Evolutionary conservation across 768 basidiomycete genomes (phyloP), one percentile per base, ranked within the genome.

Genomic region (Collybia sordida): DNA sequence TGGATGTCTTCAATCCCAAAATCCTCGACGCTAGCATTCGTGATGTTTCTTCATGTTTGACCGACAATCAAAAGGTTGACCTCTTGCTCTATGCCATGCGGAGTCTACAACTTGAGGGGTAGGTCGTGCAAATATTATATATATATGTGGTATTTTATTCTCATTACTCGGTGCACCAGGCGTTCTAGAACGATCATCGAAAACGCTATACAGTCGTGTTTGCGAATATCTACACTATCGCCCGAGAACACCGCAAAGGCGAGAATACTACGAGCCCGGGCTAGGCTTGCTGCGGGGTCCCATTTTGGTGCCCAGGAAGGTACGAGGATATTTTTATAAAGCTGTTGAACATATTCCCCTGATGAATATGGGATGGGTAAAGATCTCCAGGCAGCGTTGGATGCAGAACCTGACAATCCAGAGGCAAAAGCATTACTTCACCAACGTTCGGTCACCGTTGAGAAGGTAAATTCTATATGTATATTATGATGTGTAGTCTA

Each of bases 51-150:
- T 69, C 71, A 6, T 76, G 74, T 51, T 72, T 89, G 27, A 72
- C 77, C 3, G 79, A 85, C 61, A 78, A 78, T 56, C 79, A 88
- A 62, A 89, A 88, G 64, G 84, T 78, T 17, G 85, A 85, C 49
- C 74, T 88, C 31, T 69, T 92, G 46, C 65, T 93, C 42, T 83
- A 88, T 56, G 91, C 90, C n/a, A 83, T 93, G 77, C 83, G 86
- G 55, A 86, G 86, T 59, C 80, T 96, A 52, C 82, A 85, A 45
- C 73, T 78, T 41, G 85, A 91, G 50, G 78, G 84, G 84, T 87
- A 62, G 3, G 31, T 31, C 11, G 9, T 14, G 31, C 41, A 19
- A 6, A 18, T 24, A 31, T 46, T 27, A 15, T 54, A 22, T 23
- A 14, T 47, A 48, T 50, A 18, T 51, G 24, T 47, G 45, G 49